These are phyloP conservation scores for Neoscytalidium dimidiatum DNA, from an alignment of 2,329 filamentous ascomycete genomes.

Conservation along the genomic window DNA sequence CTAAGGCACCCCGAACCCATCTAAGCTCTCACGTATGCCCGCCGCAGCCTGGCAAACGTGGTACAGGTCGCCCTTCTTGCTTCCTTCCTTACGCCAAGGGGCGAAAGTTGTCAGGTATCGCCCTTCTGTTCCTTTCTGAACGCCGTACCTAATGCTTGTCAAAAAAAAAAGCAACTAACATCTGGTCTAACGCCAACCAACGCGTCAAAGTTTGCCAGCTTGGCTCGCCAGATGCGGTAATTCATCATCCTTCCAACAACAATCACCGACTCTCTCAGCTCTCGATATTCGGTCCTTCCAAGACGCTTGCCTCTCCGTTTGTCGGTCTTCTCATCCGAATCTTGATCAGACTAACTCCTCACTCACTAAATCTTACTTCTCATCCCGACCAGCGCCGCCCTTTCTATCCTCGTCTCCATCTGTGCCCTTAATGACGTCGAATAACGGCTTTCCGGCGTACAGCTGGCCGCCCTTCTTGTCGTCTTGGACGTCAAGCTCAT, in stretches of 20 bases:
- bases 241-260: neutral
- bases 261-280: neutral
- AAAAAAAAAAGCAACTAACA: constrained; percentile 2
- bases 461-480: constrained; percentile 1
- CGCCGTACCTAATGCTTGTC: neutral
- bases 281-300: neutral
- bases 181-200: neutral
- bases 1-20: neutral
- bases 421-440: constrained; percentile 13
- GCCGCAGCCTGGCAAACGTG: neutral
- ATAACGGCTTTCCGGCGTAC: constrained; percentile 18
- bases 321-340: neutral
- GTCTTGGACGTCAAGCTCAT: constrained; percentile 29
- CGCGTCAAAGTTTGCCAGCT: neutral
- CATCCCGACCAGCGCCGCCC: neutral
- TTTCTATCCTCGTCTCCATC: constrained; percentile 13
- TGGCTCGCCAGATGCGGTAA: neutral
- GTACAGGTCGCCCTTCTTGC: neutral
- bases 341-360: neutral
- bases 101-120: neutral
- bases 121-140: neutral
- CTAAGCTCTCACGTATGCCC: neutral
- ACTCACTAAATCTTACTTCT: neutral
- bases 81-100: neutral
- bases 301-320: neutral